Evolutionary conservation across 768 basidiomycete species (phyloP), one percentile per base, ranked within the genome.

Genomic region (Serendipita vermifera): DNA sequence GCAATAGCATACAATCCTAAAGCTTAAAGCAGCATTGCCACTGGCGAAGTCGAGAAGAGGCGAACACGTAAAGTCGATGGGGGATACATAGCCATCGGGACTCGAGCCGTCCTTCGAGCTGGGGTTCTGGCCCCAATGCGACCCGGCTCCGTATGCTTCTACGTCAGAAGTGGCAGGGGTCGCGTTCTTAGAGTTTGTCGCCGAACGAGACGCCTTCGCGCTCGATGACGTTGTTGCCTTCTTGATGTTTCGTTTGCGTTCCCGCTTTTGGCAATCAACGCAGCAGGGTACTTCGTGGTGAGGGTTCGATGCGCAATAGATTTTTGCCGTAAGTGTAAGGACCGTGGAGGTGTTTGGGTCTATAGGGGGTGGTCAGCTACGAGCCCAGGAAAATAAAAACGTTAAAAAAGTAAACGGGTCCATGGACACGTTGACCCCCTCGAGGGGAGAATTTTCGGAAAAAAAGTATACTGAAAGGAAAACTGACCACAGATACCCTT

Each of bases 1-100:
- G 62, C 96, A 98, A 68, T 99, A 99, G 70, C 96, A 99, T 5
- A 94, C 94, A 59, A 99, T 89, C 41, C 96, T 81, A 33, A 96
- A 81, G 5, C 94, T 94, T n/a, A 99, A 74, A 17, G 87, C 77
- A 24, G 83, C 83, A 17, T 88, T 86, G 20, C 96, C 96, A 11
- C 81, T 75, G 4, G 81, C 83, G 66, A 98, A 91, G 65, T 92
- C 89, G 43, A 97, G 78, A 38, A 87, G 75, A 61, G 93, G 87
- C 0, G 87, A 77, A 61, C 92, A 94, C 64, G 98, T 98, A 72
- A 98, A 99, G 59, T 98, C 46, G 32, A 51, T 51, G 7, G 46
- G 46, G 22, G 46, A 51, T 9, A 24, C 46, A 29, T 51, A 51
- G 17, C 29, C 46, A 15, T 51, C 46, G 9, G n/a, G n/a, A 29